Evolutionary conservation across 192 early-diverging fungal species (phyloP), one percentile per base, ranked within the genome.

Genomic region (Rhizophagus prolifer): DNA sequence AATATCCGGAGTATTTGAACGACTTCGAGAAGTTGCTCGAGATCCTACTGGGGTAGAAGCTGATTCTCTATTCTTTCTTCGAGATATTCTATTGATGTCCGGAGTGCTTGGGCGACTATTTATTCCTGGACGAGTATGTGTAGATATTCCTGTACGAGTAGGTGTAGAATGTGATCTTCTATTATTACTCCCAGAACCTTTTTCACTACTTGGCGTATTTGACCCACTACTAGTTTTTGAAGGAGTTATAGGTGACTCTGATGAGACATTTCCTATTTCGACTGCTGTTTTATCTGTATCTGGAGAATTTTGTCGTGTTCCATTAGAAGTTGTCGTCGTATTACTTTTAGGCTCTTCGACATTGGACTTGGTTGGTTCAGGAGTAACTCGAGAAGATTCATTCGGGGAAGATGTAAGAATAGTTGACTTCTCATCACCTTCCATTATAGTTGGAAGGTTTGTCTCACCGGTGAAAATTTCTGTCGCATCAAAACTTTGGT

Each of bases 1-100:
- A 9, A 38, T 16, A 8, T 67, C 65, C 9, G 65, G 65, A 38
- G 65, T 67, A 67, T 67, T 67, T 67, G 65, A 67, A 21, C 65
- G 30, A 67, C 65, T 67, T 38, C 65, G 19, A 9, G 65, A 67
- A 67, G 65, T 14, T 41, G 65, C 9, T 41, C 65, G 65, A 44
- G 65, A 67, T 21, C 65, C 31, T 23, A 19, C 5, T n/a, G 34
- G 21, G 1, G 65, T 38, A 10, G 19, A 36, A 38, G 31, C 1
- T 9, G 65, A 5, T 21, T 67, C 36, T 10, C 36, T 67, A 36
- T 38, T 31, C 9, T n/a, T 21, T n/a, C 34, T 67, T 38, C 65
- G 65, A 67, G 31, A 67, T 38, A 38, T 21, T 41, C 16, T 67
- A 67, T 38, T 38, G 0, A 21, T 16, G 10, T 67, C 65, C 19